Evolutionary conservation across 2,329 filamentous ascomycete species (phyloP), one percentile per base, ranked within the genome.

Genomic region (Pseudomassariella vexata): DNA sequence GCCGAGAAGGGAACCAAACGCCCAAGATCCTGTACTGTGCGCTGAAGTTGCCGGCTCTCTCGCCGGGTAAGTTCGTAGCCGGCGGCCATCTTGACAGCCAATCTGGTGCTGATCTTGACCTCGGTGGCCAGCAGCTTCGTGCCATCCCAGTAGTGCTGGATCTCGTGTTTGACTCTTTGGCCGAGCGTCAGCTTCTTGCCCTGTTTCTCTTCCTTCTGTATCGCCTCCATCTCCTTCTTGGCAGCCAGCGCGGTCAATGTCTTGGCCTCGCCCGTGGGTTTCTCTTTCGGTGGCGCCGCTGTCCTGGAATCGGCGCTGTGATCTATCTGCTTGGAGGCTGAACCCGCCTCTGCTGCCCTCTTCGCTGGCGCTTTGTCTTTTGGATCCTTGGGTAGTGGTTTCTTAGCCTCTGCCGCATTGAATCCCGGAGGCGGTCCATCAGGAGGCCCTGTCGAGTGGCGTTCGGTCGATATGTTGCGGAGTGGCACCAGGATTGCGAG

Each of bases 61-160:
- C 92, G 79, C 42, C 92, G 80, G 37, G 85, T 95, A 43, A 98
- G 77, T 62, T 98, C 92, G 63, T 98, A 98, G 6, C 92, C 92
- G 37, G 86, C 89, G 10, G 89, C 88, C 92, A 98, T 98, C 69
- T 95, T 96, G 58, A 95, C 61, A 5, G 89, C 92, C 45, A 98
- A 66, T 41, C 82, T 82, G 40, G 84, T 86, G 59, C 90, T 96
- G 57, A 98, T 98, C 61, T 70, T 86, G 55, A 96, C 80, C 63
- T 98, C 92, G 2, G 87, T 85, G 15, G 82, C 89, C 46, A 98
- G 69, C 50, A 98, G 70, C 63, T 98, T 98, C 18, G 88, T 96
- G 38, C 92, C 92, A 62, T 98, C 92, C 90, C 92, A 96, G 66
- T 98, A 98, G 60, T 98, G 92, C 40, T 82, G 78, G 10, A 71